phyloP scores from a whole-genome alignment of 2,329 filamentous ascomycete genomes.

The Colletotrichum echinochloae region DNA sequence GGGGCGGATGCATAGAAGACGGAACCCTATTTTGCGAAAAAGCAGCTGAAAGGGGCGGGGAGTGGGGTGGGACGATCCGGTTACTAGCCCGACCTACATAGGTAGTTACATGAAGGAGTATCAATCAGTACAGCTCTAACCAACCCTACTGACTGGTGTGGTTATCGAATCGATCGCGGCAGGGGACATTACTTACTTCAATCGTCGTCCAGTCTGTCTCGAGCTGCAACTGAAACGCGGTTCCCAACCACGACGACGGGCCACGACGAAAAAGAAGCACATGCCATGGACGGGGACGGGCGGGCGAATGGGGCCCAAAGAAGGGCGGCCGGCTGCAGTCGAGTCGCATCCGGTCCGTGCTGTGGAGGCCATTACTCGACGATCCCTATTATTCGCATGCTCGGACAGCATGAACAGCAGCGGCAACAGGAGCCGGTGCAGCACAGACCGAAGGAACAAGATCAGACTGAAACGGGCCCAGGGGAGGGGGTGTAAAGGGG shows the following conservation, averaged over 20 bases:
- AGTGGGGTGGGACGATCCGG: neutral
- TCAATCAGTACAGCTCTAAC: too few relatives aligned
- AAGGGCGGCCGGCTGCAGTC: conserved; percentile 25
- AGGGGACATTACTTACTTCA: neutral
- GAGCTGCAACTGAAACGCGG: conserved; percentile 26
- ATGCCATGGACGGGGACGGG: conserved; percentile 9
- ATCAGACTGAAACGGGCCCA: conserved; percentile 33
- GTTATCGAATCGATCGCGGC: neutral
- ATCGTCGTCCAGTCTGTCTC: conserved; percentile 17
- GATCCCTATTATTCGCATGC: conserved; percentile 9
- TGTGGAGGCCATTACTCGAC: conserved; percentile 32
- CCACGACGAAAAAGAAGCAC: conserved; percentile 21
- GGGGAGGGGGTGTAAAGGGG: neutral
- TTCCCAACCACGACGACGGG: neutral
- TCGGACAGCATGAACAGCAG: too few relatives aligned
- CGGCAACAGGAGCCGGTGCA: neutral
- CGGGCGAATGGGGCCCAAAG: neutral
- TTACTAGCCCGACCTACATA: too few relatives aligned
- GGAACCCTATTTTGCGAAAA: neutral
- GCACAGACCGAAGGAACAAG: neutral
- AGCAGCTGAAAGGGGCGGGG: neutral
- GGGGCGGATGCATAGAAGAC: neutral
- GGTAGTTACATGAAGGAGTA: too few relatives aligned
- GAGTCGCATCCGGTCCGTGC: conserved; percentile 36
- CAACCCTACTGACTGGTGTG: neutral